These are phyloP conservation scores for Sequoia sempervirens DNA, from an alignment of 75 land plant species.

Conservation along the genomic window DNA sequence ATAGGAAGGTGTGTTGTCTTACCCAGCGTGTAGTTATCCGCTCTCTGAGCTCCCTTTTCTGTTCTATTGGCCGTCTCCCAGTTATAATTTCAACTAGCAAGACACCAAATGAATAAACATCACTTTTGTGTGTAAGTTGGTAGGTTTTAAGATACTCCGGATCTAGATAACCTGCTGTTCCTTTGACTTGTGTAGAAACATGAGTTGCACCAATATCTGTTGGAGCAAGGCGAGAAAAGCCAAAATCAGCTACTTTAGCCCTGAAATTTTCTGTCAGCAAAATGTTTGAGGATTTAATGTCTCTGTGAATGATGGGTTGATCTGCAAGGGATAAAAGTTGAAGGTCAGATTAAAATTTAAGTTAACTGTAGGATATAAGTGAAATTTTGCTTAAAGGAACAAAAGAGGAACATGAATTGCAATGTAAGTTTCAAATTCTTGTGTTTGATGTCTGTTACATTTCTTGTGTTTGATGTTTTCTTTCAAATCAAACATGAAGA, in stretches of 20 bases:
- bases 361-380: background rate
- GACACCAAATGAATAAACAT: constrained; percentile 91
- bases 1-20: constrained; percentile 10
- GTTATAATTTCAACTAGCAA: constrained; percentile 75
- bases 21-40: constrained; percentile 86
- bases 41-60: constrained; percentile 53
- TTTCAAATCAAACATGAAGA: background rate
- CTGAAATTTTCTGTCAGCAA: constrained; percentile 76
- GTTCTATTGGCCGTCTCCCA: constrained; percentile 83
- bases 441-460: background rate
- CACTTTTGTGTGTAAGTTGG: constrained; percentile 88
- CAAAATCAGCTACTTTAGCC: constrained; percentile 94
- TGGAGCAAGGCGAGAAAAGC: constrained; percentile 77
- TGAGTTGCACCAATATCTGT: constrained; percentile 70
- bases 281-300: constrained; percentile 93
- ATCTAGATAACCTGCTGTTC: constrained; percentile 95
- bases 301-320: constrained; percentile 91
- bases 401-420: background rate
- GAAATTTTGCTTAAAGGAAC: background rate
- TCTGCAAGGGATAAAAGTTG: constrained; percentile 34
- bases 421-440: background rate
- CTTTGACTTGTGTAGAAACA: constrained; percentile 93
- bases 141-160: constrained; percentile 86
- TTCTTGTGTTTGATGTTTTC: too few species aligned
- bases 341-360: background rate